Percentiles rank a stretch among this genome's conserved stretches.
phyloP scores from a whole-genome alignment of 768 basidiomycete genomes.

The Leccinum boreale region DNA sequence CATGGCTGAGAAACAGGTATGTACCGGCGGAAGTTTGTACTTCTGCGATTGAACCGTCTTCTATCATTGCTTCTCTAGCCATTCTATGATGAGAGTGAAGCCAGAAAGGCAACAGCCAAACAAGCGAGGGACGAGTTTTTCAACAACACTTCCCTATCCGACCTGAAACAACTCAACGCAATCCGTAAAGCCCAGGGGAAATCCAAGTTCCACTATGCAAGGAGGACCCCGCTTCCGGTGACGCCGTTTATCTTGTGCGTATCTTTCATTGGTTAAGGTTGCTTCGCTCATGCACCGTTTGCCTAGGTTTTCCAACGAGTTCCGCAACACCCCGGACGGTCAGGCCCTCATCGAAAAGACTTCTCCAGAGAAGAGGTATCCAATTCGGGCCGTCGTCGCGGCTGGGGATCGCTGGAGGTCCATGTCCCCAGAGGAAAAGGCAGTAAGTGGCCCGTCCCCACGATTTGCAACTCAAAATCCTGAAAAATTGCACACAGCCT shows the following conservation, averaged over 20 bases:
- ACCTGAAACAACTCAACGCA: slow-evolving; percentile 33
- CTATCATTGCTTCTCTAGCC: slow-evolving; percentile 14
- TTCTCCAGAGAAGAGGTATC: not conserved
- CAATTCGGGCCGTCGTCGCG: slow-evolving; percentile 6
- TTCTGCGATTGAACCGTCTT: not conserved
- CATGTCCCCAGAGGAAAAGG: slow-evolving; percentile 32
- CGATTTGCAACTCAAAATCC: not conserved
- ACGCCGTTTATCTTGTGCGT: slow-evolving; percentile 28
- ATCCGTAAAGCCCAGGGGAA: slow-evolving; percentile 29
- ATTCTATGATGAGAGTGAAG: slow-evolving; percentile 22
- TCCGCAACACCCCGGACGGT: slow-evolving; percentile 16
- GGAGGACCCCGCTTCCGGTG: not conserved
- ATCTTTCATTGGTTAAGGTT: not conserved
- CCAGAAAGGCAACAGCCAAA: slow-evolving; percentile 14
- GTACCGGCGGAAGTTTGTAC: not conserved
- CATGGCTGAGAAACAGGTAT: slow-evolving; percentile 35
- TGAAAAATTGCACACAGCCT: slow-evolving; percentile 14
- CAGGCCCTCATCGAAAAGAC: slow-evolving; percentile 11
- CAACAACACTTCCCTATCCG: slow-evolving; percentile 10
- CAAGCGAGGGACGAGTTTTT: slow-evolving; percentile 29
- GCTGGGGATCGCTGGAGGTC: slow-evolving; percentile 30
- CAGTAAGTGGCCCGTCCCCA: slow-evolving; percentile 14
- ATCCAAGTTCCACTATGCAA: slow-evolving; percentile 5
- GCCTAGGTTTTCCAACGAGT: slow-evolving; percentile 21
- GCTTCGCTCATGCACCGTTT: not conserved